Base-by-base conservation (phyloP, 2,329 filamentous ascomycete species). In the Fusarium foetens region DNA sequence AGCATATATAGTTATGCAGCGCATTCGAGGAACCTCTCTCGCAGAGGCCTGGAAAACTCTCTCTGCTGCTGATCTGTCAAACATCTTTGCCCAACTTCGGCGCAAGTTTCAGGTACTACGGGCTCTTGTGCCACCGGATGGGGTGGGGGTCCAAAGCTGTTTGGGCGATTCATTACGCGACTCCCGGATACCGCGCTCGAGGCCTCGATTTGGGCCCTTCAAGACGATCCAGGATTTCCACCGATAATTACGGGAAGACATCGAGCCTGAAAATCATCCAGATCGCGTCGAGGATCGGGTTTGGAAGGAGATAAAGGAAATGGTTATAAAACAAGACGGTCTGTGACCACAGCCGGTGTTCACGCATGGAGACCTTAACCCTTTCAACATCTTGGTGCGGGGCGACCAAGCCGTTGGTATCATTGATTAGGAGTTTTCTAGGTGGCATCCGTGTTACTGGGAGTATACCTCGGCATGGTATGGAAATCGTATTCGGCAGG, bases 1-100 rank as follows among this genome's bases (percentile, higher is more conserved):
- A 8, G 78, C 82, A 1, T 85, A 85, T 70, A 86, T 87, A 46
- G 78, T 87, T 1, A 88, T 87, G 85, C 78, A 81, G 45, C 70
- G 78, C 7, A 73, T 81, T 11, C 68, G 66, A 3, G 81, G 80
- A 17, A 23, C 62, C 16, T 23, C 52, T 10, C 45, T 80, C 1
- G 43, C 74, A 0, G 33, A 59, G 2, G 62, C 49, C 16, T 78
- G 73, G 72, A 62, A n/a, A 29, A 31, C 35, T 8, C 16, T 74
- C 1, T 70, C 75, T 0, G 61, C 63, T 2, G 35, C 51, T 6
- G 72, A 72, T 7, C 71, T 31, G 0, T 17, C 60, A 4, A 57
- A 25, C 5, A 59, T 81, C 23, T 60, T 77, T 0, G 12, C 29
- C 3, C 77, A 79, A 19, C 63, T 80, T 8, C 63, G 63, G 12